phyloP scores from a whole-genome alignment of 768 basidiomycete species.

The Suillus hirtellus region DNA sequence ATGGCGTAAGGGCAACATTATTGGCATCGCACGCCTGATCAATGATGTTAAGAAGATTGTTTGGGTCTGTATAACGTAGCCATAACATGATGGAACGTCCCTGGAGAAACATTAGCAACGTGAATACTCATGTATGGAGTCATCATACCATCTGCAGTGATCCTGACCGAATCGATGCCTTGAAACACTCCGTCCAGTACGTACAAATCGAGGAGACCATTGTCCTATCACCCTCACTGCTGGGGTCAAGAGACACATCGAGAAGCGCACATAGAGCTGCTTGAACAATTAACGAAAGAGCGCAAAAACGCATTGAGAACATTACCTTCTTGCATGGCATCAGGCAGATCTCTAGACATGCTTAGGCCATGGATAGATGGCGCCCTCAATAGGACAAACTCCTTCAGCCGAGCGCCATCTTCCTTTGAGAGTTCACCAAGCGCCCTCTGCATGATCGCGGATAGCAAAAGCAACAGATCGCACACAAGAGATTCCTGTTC shows the following conservation, averaged over 20 bases:
- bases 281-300: slow-evolving; percentile 10
- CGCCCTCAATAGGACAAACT: slow-evolving; percentile 36
- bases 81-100: slow-evolving; percentile 40
- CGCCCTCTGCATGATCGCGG: slow-evolving; percentile 36
- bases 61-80: slow-evolving; percentile 52
- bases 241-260: slow-evolving; percentile 37
- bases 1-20: slow-evolving; percentile 9
- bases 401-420: slow-evolving; percentile 42
- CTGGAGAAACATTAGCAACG: background rate
- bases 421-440: slow-evolving; percentile 25
- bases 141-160: background rate
- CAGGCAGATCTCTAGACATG: slow-evolving; percentile 26
- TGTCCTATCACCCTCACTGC: slow-evolving; percentile 36
- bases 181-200: slow-evolving; percentile 40
- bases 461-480: slow-evolving; percentile 41
- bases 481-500: slow-evolving; percentile 24
- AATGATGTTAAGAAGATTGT: slow-evolving; percentile 45
- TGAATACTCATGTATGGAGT: background rate
- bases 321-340: slow-evolving; percentile 37
- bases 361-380: slow-evolving; percentile 37
- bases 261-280: slow-evolving; percentile 48
- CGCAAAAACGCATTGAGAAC: background rate
- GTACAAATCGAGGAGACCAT: slow-evolving; percentile 41
- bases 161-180: background rate
- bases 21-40: slow-evolving; percentile 27